These are phyloP conservation scores for Mycena filopes DNA, from an alignment of 768 basidiomycete genomes.

Conservation along the genomic window DNA sequence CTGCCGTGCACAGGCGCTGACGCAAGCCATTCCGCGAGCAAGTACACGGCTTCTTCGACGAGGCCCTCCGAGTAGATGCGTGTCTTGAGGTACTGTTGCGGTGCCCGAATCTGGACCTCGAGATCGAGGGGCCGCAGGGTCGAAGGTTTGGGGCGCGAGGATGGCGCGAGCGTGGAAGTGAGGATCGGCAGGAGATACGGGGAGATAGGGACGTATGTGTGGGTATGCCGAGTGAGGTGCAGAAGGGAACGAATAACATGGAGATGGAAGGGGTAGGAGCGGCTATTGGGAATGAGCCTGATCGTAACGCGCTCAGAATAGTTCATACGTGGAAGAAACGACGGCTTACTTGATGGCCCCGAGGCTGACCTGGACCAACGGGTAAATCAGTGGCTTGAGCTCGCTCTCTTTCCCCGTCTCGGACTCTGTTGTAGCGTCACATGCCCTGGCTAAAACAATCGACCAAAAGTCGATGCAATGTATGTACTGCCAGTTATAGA, in stretches of 20 bases:
- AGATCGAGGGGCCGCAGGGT: conserved; percentile 92
- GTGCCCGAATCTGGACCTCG: conserved; percentile 86
- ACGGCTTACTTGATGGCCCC: conserved; percentile 88
- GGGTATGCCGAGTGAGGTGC: conserved; percentile 84
- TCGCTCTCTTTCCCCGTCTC: conserved; percentile 75
- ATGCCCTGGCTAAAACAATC: conserved; percentile 85
- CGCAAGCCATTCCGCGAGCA: conserved; percentile 86
- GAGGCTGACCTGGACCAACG: conserved; percentile 92
- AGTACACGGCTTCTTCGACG: conserved; percentile 81
- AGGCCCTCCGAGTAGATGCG: conserved; percentile 86
- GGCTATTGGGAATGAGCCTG: conserved; percentile 89
- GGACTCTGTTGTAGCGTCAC: conserved; percentile 65
- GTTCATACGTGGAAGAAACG: conserved; percentile 19
- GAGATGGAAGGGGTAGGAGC: conserved; percentile 95
- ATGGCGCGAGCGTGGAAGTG: conserved; percentile 73
- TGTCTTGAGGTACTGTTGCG: conserved; percentile 89
- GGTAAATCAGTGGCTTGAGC: conserved; percentile 90
- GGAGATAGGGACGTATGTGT: conserved; percentile 87
- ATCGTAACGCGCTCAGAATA: conserved; percentile 28
- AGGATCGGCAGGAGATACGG: conserved; percentile 91
- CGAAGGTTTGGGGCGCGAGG: conserved; percentile 81
- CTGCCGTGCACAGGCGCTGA: conserved; percentile 78
- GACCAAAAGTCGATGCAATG: conserved; percentile 98
- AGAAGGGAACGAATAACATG: conserved; percentile 91
- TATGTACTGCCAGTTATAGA: conserved; percentile 99